A percentile compares a stretch with the other conserved stretches of the same genome.
These are phyloP conservation scores for Colletotrichum liaoningense DNA, from an alignment of 2,329 filamentous ascomycete species.

Conservation along the genomic window DNA sequence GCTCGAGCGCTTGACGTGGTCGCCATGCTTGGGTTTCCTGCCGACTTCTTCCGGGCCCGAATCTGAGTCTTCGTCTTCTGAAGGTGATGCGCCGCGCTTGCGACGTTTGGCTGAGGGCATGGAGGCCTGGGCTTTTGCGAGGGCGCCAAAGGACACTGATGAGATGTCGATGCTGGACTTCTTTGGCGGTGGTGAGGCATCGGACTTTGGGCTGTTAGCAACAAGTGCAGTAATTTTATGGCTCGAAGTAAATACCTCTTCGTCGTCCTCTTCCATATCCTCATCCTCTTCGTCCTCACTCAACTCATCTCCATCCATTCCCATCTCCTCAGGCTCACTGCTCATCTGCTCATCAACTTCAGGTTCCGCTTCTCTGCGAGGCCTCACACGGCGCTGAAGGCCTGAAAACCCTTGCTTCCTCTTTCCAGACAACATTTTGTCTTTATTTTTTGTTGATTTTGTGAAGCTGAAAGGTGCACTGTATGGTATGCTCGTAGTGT, in stretches of 20 bases:
- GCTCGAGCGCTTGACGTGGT: slow-evolving; percentile 62
- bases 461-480: neutral
- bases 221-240: neutral
- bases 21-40: slow-evolving; percentile 40
- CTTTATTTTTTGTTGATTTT: neutral
- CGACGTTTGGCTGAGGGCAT: slow-evolving; percentile 56
- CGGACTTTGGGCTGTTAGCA: slow-evolving; percentile 43
- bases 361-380: slow-evolving; percentile 49
- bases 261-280: slow-evolving; percentile 45
- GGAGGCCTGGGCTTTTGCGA: slow-evolving; percentile 85
- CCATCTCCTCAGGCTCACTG: slow-evolving; percentile 27
- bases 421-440: slow-evolving; percentile 36
- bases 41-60: slow-evolving; percentile 46
- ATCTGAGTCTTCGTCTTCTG: slow-evolving; percentile 41
- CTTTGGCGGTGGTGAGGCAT: slow-evolving; percentile 32
- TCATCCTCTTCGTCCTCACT: slow-evolving; percentile 39
- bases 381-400: slow-evolving; percentile 54
- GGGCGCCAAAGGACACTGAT: slow-evolving; percentile 86
- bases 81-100: slow-evolving; percentile 42
- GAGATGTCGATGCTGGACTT: slow-evolving; percentile 58
- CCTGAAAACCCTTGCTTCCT: slow-evolving; percentile 26
- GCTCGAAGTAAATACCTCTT: slow-evolving; percentile 38
- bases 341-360: slow-evolving; percentile 28
- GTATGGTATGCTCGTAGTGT: neutral
- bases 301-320: slow-evolving; percentile 11